These are phyloP conservation scores for Jaminaea rosea DNA, from an alignment of 1,284 basidiomycete species.

Conservation along the genomic window DNA sequence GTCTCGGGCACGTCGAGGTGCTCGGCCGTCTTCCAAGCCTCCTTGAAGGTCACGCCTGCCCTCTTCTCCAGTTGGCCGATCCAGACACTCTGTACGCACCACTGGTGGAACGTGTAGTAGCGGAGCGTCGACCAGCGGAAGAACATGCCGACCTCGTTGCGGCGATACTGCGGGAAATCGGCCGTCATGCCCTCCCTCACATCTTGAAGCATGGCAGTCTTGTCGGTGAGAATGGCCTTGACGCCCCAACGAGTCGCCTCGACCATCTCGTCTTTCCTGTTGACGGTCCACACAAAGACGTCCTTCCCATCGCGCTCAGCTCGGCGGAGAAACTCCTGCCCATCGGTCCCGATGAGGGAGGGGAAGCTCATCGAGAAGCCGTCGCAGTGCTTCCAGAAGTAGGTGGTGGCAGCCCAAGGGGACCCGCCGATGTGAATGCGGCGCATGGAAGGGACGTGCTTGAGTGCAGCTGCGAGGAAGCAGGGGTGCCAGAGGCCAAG, in stretches of 20 bases:
- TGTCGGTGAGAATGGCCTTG: slow-evolving; percentile 79
- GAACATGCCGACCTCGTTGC: slow-evolving; percentile 34
- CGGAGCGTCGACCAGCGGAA: slow-evolving; percentile 40
- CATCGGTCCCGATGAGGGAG: slow-evolving; percentile 63
- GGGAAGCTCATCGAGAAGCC: slow-evolving; percentile 80
- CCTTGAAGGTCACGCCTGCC: slow-evolving; percentile 47
- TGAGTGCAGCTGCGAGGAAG: slow-evolving; percentile 69
- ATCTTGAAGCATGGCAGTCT: slow-evolving; percentile 66
- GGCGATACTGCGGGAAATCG: slow-evolving; percentile 25
- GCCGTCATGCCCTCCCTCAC: slow-evolving; percentile 58
- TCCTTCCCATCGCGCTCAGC: slow-evolving; percentile 73
- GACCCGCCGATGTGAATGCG: slow-evolving; percentile 76
- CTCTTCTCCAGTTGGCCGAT: slow-evolving; percentile 29
- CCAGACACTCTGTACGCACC: slow-evolving; percentile 28
- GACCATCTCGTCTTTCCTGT: slow-evolving; percentile 82
- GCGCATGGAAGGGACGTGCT: slow-evolving; percentile 68
- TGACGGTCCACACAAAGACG: slow-evolving; percentile 92
- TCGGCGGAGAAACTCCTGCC: slow-evolving; percentile 63
- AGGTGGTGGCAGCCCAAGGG: slow-evolving; percentile 60
- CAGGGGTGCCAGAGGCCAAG: slow-evolving; percentile 73
- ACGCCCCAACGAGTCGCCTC: slow-evolving; percentile 88
- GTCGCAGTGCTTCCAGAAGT: slow-evolving; percentile 83
- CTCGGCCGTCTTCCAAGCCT: neutral
- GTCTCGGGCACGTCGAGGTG: neutral
- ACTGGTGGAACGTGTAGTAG: slow-evolving; percentile 33